Evolutionary conservation across 371 early-diverging fungal species (phyloP).

Genomic region (Rhizopus stolonifer): DNA sequence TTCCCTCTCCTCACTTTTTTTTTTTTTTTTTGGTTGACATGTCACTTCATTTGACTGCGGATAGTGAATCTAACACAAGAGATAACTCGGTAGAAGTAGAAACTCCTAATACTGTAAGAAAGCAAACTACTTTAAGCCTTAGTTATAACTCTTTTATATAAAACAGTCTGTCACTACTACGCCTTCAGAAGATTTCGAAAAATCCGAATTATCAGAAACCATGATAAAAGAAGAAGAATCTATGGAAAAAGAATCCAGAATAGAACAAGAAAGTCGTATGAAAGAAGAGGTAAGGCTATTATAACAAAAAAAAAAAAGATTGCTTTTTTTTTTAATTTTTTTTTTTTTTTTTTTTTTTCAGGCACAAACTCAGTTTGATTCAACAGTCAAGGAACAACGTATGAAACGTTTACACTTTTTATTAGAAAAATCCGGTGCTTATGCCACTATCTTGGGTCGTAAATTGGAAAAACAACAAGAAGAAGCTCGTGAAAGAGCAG

Average conservation of each 20-base stretch:
- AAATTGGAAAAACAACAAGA: constrained; percentile 78
- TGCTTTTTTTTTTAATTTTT: neutral
- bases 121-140: no score
- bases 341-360: constrained; percentile 17
- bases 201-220: constrained; percentile 18
- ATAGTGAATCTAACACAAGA: constrained; percentile 8
- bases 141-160: constrained; percentile 12
- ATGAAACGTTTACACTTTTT: constrained; percentile 78
- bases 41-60: neutral
- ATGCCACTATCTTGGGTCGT: constrained; percentile 75
- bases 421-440: constrained; percentile 80
- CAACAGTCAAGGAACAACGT: constrained; percentile 64
- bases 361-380: constrained; percentile 61
- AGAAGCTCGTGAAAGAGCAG: constrained; percentile 61
- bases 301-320: constrained; percentile 1
- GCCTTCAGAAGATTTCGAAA: no score
- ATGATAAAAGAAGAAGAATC: constrained; percentile 56
- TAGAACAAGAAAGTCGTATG: constrained; percentile 48
- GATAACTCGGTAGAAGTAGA: constrained; percentile 4
- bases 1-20: neutral
- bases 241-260: constrained; percentile 40
- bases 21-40: constrained; percentile 5
- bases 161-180: no score
- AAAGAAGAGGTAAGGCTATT: constrained; percentile 53
- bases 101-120: constrained; percentile 22